A percentile compares a stretch with the other conserved stretches of the same genome.
Evolutionary conservation across 192 early-diverging fungal genomes (phyloP).

Genomic region (Phlyctochytrium planicorne): DNA sequence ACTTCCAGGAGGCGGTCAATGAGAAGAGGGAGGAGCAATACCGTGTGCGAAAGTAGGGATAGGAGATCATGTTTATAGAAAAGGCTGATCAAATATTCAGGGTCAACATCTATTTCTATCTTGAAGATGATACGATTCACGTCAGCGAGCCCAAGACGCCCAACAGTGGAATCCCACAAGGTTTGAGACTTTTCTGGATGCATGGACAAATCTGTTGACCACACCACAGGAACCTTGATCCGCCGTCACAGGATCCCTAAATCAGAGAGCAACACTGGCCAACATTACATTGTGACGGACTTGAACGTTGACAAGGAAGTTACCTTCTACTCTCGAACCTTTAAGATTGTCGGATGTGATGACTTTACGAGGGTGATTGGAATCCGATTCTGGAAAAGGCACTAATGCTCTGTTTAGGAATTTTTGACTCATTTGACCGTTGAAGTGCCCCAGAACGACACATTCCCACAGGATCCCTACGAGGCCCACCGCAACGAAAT

Average conservation of each 20-base stretch:
- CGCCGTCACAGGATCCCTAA: constrained; percentile 57
- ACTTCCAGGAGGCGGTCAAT: constrained; percentile 62
- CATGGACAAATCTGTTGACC: background rate
- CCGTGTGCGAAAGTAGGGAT: constrained; percentile 50
- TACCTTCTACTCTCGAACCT: constrained; percentile 57
- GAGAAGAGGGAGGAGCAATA: constrained; percentile 59
- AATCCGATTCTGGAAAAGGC: background rate
- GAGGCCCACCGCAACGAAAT: constrained; percentile 44
- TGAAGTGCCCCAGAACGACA: constrained; percentile 33
- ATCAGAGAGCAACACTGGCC: constrained; percentile 35
- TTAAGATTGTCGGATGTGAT: constrained; percentile 64
- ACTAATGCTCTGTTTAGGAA: constrained; percentile 27
- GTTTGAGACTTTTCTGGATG: constrained; percentile 26
- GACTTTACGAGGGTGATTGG: constrained; percentile 54
- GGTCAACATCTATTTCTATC: constrained; percentile 61
- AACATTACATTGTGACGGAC: constrained; percentile 55
- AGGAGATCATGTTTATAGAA: background rate
- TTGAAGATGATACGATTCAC: constrained; percentile 64
- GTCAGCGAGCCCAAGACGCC: constrained; percentile 58
- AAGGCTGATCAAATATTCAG: constrained; percentile 18
- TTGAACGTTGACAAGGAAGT: constrained; percentile 59
- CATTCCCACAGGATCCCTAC: constrained; percentile 57
- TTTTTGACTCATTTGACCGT: constrained; percentile 34
- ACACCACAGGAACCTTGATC: constrained; percentile 55
- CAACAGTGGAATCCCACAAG: constrained; percentile 64